Base-by-base conservation (phyloP, 2,329 filamentous ascomycete genomes). In the Trichoderma koningii region DNA sequence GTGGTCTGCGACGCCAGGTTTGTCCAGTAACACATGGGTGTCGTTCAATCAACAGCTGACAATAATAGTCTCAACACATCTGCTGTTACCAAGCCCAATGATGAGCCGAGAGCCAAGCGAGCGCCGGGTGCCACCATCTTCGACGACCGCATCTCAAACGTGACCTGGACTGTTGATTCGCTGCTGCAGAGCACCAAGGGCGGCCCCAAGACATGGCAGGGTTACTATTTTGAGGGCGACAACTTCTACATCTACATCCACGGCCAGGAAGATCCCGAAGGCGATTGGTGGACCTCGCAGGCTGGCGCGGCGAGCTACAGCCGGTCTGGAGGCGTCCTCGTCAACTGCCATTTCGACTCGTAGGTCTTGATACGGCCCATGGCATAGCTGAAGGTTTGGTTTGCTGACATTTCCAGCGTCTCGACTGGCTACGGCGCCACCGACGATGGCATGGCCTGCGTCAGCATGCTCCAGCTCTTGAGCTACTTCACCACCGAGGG, bases 231-330 rank as follows among this genome's bases (percentile, higher is more conserved):
- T 71, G 93, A 98, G 77, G 91, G 92, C 38, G 94, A 87, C 68
- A 99, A 98, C 72, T 88, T 97, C 69, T 89, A 97, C 68, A 88
- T 97, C 44, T 97, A 97, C 72, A 90, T 99, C 66, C 89, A 91
- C 52, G 95, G 95, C 38, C 86, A 83, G 44, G 86, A 93, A 60
- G 92, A 94, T 69, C 85, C 89, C 28, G 80, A 84, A 34, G 87
- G 88, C 9, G 82, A 86, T 50, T 96, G 91, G 90, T 96, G 90
- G 91, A 81, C 82, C 41, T 76, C 74, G 51, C 73, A 70, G 44
- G 70, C 72, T 42, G 76, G 77, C 44, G 76, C 75, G 48, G 76
- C 78, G 68, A 77, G 79, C 67, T 81, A 82, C 23, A 82, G 83
- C 67, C 83, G 84, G 9, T 86, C 86, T 67, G 90, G 91, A 19